phyloP scores from a whole-genome alignment of 164 flowering plant species.

The Dillenia suffruticosa region DNA sequence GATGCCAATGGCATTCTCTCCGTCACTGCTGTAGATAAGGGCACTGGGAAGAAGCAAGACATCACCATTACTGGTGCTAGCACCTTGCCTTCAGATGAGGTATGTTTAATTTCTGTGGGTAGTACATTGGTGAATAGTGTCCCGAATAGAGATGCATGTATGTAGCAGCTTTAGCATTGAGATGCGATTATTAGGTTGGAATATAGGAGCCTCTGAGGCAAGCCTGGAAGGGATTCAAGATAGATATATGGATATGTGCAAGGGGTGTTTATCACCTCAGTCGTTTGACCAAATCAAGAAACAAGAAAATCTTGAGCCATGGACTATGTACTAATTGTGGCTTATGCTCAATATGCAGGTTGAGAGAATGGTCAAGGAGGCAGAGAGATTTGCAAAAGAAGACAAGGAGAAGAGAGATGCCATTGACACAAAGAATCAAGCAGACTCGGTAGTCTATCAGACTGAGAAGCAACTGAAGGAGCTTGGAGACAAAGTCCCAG shows the following conservation, averaged over 20 bases:
- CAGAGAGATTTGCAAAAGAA: constrained; percentile 66
- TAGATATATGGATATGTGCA: not conserved
- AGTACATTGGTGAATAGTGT: not conserved
- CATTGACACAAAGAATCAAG: constrained; percentile 78
- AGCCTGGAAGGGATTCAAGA: not conserved
- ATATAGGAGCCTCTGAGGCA: too few species aligned
- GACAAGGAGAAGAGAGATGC: constrained; percentile 86
- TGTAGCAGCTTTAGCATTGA: too few species aligned
- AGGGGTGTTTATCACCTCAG: too few species aligned
- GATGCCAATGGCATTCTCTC: constrained; percentile 56
- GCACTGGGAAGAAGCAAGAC: constrained; percentile 58
- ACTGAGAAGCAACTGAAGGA: constrained; percentile 81
- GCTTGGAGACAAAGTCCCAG: constrained; percentile 75
- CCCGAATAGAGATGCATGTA: too few species aligned
- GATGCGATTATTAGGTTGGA: too few species aligned
- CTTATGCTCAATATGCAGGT: constrained; percentile 35
- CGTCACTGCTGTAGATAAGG: constrained; percentile 47
- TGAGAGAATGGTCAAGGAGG: constrained; percentile 68
- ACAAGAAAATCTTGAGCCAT: not conserved
- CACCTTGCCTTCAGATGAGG: constrained; percentile 58
- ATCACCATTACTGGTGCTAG: constrained; percentile 59
- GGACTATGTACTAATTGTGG: not conserved
- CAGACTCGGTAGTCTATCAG: constrained; percentile 73
- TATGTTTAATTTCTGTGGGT: constrained; percentile 8
- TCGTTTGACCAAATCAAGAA: too few species aligned